Percentiles rank a stretch among this genome's conserved stretches.
Conservation (phyloP, 257 asterid species). For the Capsicum chinense region DNA sequence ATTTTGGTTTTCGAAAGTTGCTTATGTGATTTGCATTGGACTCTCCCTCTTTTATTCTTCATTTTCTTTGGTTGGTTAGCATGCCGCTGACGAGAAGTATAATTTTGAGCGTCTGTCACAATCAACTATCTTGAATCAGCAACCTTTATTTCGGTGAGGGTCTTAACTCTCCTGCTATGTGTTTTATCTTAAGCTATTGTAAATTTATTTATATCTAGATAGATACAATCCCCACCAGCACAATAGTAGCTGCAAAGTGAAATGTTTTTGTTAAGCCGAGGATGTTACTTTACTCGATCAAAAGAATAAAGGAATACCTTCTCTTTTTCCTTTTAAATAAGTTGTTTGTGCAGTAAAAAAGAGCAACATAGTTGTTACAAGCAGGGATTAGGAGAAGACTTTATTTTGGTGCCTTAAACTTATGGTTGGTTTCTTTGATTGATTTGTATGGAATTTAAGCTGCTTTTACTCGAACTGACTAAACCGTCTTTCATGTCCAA, state of each 20-base stretch:
- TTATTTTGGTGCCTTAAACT: neutral
- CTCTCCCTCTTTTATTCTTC: neutral
- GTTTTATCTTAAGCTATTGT: neutral
- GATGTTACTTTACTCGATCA: slow-evolving; percentile 1
- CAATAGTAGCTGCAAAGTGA: slow-evolving; percentile 12
- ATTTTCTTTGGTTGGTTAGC: slow-evolving; percentile 52
- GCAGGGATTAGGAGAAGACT: slow-evolving; percentile 9
- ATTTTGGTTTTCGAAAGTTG: slow-evolving; percentile 4
- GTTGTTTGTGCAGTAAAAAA: neutral
- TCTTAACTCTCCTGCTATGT: slow-evolving; percentile 27
- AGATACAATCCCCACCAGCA: neutral
- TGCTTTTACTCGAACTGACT: neutral
- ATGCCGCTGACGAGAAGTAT: slow-evolving; percentile 99
- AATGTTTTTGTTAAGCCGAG: neutral
- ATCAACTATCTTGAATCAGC: slow-evolving; percentile 90
- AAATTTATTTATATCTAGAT: neutral
- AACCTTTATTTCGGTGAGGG: slow-evolving; percentile 86
- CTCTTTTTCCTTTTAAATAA: neutral
- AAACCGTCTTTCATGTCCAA: neutral
- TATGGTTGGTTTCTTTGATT: slow-evolving; percentile 11
- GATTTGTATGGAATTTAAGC: neutral
- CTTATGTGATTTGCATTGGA: slow-evolving; percentile 25
- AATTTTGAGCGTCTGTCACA: slow-evolving; percentile 83
- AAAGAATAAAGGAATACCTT: slow-evolving; percentile 1
- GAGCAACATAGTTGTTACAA: neutral